A percentile compares a stretch with the other conserved stretches of the same genome.
These are phyloP conservation scores for Juglanconis oblonga DNA, from an alignment of 2,329 filamentous ascomycete species.

Conservation along the genomic window DNA sequence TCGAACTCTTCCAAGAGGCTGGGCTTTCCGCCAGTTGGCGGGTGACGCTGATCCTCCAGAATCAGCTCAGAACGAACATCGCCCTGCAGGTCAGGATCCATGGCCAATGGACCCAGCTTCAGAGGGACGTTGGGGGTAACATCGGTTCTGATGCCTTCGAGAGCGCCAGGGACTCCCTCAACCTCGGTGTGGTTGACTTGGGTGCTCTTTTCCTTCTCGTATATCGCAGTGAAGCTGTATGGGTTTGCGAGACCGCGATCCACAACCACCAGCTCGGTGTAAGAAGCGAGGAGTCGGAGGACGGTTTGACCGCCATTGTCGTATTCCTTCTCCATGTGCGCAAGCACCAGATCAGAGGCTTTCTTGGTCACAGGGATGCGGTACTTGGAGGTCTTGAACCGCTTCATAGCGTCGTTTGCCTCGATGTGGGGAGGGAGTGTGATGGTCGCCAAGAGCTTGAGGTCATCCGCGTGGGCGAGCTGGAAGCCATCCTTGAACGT, in stretches of 20 bases:
- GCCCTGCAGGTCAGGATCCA: conserved; percentile 77
- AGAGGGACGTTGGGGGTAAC: conserved; percentile 58
- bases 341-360: conserved; percentile 11
- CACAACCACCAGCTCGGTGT: conserved; percentile 58
- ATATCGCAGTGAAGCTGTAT: conserved; percentile 60
- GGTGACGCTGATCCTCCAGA: conserved; percentile 77
- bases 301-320: conserved; percentile 78
- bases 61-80: conserved; percentile 86
- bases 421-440: conserved; percentile 74
- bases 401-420: conserved; percentile 72
- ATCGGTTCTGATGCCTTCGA: conserved; percentile 59
- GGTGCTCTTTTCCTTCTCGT: conserved; percentile 54
- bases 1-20: conserved; percentile 86
- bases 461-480: conserved; percentile 73
- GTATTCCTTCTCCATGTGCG: conserved; percentile 73
- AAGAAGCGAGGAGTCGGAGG: conserved; percentile 64
- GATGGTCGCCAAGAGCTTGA: conserved; percentile 71
- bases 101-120: conserved; percentile 75
- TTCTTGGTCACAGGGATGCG: conserved; percentile 78
- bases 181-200: conserved; percentile 63
- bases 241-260: conserved; percentile 62
- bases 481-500: conserved; percentile 69
- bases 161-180: conserved; percentile 62
- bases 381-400: conserved; percentile 86
- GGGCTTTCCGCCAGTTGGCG: conserved; percentile 67